These are phyloP conservation scores for Jackrogersella minutella DNA, from an alignment of 495 filamentous ascomycete genomes.

Conservation along the genomic window DNA sequence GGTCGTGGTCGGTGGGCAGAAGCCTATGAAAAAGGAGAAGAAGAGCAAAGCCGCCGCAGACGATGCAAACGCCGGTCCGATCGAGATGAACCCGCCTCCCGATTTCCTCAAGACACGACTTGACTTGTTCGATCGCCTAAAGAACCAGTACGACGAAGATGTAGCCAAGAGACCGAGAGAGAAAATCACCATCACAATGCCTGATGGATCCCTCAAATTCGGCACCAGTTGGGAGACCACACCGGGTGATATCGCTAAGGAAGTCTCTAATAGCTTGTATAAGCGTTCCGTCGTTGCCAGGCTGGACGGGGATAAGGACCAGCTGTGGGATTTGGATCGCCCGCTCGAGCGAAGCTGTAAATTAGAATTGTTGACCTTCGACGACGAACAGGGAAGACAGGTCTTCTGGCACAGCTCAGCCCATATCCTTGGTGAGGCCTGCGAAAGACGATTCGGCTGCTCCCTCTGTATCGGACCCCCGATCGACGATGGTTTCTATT, in stretches of 20 bases:
- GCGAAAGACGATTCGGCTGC: conserved; percentile 87
- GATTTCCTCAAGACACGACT: conserved; percentile 86
- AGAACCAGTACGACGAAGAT: conserved; percentile 80
- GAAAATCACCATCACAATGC: conserved; percentile 71
- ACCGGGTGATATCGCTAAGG: conserved; percentile 69
- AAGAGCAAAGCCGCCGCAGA: conserved; percentile 55
- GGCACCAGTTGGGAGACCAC: conserved; percentile 79
- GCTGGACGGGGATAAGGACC: conserved; percentile 69
- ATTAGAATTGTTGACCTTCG: conserved; percentile 83
- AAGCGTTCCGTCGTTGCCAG: conserved; percentile 83
- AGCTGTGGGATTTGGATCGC: conserved; percentile 90
- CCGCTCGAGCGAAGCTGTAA: conserved; percentile 84
- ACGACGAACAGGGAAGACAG: conserved; percentile 80
- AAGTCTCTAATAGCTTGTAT: conserved; percentile 72
- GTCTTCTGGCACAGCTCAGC: conserved; percentile 96
- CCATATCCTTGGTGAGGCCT: conserved; percentile 92
- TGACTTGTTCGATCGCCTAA: conserved; percentile 85
- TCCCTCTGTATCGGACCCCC: conserved; percentile 93
- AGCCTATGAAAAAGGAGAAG: conserved; percentile 60
- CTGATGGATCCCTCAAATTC: conserved; percentile 65
- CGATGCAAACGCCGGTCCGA: conserved; percentile 45
- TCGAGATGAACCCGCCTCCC: conserved; percentile 73
- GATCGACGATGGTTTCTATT: conserved; percentile 94
- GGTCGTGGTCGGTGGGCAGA: conserved; percentile 53
- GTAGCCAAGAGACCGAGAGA: conserved; percentile 70